Base-by-base conservation (phyloP, 78 protist species). In the slime mould (Dictyostelium discoideum) region DNA sequence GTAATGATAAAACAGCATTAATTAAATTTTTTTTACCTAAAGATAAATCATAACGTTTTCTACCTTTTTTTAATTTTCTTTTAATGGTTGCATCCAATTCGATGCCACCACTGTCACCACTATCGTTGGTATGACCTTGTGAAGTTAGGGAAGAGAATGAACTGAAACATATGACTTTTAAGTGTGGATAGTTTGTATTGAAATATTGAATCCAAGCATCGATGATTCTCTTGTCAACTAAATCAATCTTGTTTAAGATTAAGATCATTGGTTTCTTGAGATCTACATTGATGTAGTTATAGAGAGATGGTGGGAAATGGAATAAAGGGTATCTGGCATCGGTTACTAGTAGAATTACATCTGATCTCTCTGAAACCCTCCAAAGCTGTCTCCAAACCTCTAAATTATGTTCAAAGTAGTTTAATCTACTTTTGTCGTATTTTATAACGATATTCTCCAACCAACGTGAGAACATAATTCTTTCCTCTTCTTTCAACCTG, bases 371-470 rank as follows among this genome's bases (percentile, higher is more conserved):
- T 29, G 87, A 79, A 11, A 86, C 94, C 42, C 99, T 78, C 99
- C 99, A 98, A 6, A 98, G 93, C 86, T 98, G 99, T 39, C 98
- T 39, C 98, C 98, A 98, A 3, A 87, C 93, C 42, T 98, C 98
- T 44, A 98, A 85, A 87, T 98, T 98, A n/a, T 87, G 96, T 81
- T 98, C 99, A 48, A 98, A 98, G 74, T 74, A 93, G 88, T 97
- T 97, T 67, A 92, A 50, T 65, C 95, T 42, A 13, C 40, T 46
- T 60, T 84, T 65, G 24, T 44, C 86, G n/a, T 94, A 29, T 5
- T 32, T 7, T 6, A 9, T 16, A 16, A n/a, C 40, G 42, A 96
- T 65, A 24, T 73, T n/a, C 13, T 73, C 60, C 29, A 96, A n/a
- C 96, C 96, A 97, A 3, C 24, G 13, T 2, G 39, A 8, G 20